Conservation (phyloP, 495 filamentous ascomycete species). For the Geoglossum glabrum region DNA sequence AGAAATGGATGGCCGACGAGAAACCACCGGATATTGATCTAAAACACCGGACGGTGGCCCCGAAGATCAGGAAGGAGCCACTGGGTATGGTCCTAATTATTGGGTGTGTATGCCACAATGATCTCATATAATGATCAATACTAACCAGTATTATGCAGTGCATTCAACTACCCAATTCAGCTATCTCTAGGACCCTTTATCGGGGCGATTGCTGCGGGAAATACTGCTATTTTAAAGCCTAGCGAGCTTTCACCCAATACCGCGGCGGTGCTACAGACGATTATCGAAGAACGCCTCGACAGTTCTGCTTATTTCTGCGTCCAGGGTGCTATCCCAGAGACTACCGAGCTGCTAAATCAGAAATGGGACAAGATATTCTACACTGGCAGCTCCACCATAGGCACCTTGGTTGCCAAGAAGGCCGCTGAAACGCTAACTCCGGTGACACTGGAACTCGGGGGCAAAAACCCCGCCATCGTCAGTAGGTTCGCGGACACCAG, state of each 20-base stretch:
- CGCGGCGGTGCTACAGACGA: conserved; percentile 58
- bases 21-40: conserved; percentile 45
- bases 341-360: conserved; percentile 58
- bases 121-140: background rate
- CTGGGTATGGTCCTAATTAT: conserved; percentile 69
- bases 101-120: conserved; percentile 29
- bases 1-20: conserved; percentile 69
- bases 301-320: conserved; percentile 54
- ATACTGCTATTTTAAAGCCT: conserved; percentile 76
- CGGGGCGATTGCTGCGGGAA: conserved; percentile 81
- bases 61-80: conserved; percentile 75
- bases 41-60: conserved; percentile 38
- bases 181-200: conserved; percentile 58
- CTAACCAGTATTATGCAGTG: conserved; percentile 19
- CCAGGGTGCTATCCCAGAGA: conserved; percentile 64
- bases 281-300: conserved; percentile 56
- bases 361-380: conserved; percentile 98
- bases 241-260: conserved; percentile 58
- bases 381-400: conserved; percentile 60
- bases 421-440: conserved; percentile 85
- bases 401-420: conserved; percentile 74
- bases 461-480: conserved; percentile 76
- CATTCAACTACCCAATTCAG: conserved; percentile 84
- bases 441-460: conserved; percentile 73
- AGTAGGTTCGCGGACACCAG: conserved; percentile 59